These are phyloP conservation scores for Neurospora terricola DNA, from an alignment of 495 filamentous ascomycete genomes.

Conservation along the genomic window DNA sequence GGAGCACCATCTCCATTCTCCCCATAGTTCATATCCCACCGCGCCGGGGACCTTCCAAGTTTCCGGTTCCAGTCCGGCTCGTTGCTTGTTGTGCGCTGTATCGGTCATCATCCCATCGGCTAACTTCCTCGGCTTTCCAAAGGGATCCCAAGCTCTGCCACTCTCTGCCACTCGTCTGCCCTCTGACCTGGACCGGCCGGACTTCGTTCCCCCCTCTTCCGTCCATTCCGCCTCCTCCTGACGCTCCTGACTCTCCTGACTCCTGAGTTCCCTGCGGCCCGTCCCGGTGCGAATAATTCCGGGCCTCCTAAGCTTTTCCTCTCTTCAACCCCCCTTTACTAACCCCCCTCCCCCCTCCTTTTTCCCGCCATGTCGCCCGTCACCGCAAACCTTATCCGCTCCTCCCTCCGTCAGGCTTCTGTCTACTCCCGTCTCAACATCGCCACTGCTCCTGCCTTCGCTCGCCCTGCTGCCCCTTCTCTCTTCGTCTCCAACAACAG, in stretches of 20 bases:
- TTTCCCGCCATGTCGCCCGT: constrained; percentile 21
- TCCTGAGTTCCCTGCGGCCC: constrained; percentile 2
- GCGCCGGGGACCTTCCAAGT: not conserved
- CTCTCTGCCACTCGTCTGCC: not conserved
- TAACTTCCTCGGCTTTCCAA: constrained; percentile 3
- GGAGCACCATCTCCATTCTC: not conserved
- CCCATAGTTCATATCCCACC: not conserved
- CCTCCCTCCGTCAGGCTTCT: constrained; percentile 15
- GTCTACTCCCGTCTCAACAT: constrained; percentile 2
- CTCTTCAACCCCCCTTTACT: constrained; percentile 7
- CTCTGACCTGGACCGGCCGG: not conserved
- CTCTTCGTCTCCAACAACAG: constrained; percentile 18
- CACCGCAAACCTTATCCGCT: constrained; percentile 18
- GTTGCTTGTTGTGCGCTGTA: not conserved
- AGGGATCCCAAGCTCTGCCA: not conserved
- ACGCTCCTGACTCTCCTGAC: not conserved
- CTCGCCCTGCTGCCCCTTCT: constrained; percentile 9
- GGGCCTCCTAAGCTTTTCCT: not conserved
- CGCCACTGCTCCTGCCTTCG: not conserved
- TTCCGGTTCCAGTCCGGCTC: not conserved
- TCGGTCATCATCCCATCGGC: not conserved
- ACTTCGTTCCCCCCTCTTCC: not conserved
- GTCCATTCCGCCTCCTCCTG: not conserved
- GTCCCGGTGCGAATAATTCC: constrained; percentile 14
- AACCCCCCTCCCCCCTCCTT: constrained; percentile 6